Conservation (phyloP, 306 rosid genomes). For the Arachis hypogaea region DNA sequence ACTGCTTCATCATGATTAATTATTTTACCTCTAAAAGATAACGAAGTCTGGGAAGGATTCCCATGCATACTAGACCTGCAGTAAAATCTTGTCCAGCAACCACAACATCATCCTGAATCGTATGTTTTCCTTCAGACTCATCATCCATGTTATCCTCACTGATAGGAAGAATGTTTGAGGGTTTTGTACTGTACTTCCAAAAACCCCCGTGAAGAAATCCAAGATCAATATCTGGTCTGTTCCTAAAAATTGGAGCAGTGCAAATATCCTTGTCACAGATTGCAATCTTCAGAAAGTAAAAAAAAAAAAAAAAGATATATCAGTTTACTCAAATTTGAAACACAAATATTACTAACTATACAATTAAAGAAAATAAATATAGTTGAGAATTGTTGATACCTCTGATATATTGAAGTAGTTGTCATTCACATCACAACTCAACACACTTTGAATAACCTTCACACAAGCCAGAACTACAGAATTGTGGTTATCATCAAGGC, state of each 20-base stretch:
- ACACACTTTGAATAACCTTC: conserved; percentile 68
- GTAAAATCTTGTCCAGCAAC: conserved; percentile 93
- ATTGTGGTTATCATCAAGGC: conserved; percentile 89
- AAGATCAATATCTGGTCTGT: conserved; percentile 73
- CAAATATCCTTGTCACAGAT: conserved; percentile 58
- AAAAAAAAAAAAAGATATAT: conserved; percentile 21
- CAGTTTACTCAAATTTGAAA: conserved; percentile 38
- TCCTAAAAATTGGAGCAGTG: conserved; percentile 92
- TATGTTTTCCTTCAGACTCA: conserved; percentile 69
- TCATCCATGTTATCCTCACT: conserved; percentile 57
- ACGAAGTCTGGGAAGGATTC: conserved; percentile 74
- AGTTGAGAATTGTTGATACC: conserved; percentile 47
- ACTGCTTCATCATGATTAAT: conserved; percentile 35
- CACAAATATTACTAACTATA: conserved; percentile 8
- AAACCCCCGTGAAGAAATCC: conserved; percentile 93
- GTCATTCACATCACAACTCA: conserved; percentile 82
- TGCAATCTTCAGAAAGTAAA: conserved; percentile 59
- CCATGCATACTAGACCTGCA: conserved; percentile 94
- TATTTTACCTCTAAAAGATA: conserved; percentile 88
- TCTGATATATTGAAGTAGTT: conserved; percentile 69
- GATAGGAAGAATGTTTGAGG: conserved; percentile 69
- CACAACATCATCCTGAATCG: conserved; percentile 91
- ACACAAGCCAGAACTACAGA: conserved; percentile 82
- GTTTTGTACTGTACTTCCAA: conserved; percentile 94
- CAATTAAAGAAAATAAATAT: conserved; percentile 28